These are phyloP conservation scores for Lizanozyma gosingica DNA, from an alignment of 1,139 yeast species.

Conservation along the genomic window DNA sequence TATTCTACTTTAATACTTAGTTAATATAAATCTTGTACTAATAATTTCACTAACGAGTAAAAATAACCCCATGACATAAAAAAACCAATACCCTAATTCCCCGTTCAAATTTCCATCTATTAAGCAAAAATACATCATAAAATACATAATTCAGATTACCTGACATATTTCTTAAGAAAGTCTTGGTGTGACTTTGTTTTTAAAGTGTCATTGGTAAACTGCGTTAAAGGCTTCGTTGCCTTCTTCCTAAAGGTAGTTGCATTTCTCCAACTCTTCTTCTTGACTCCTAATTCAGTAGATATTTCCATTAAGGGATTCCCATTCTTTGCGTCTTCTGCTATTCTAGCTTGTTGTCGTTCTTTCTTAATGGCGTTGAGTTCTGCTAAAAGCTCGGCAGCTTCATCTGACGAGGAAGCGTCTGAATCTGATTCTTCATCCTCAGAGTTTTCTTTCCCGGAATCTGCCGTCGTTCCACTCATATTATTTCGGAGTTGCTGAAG, in stretches of 20 bases:
- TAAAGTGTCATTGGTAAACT: conserved; percentile 26
- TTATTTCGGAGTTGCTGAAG: not conserved
- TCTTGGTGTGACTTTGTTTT: conserved; percentile 29
- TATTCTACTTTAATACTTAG: too few species aligned
- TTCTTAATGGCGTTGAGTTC: conserved; percentile 4
- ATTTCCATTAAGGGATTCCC: conserved; percentile 14
- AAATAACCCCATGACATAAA: too few species aligned
- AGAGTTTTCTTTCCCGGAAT: not conserved
- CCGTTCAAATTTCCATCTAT: too few species aligned
- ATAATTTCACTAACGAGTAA: too few species aligned
- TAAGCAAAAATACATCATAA: not conserved
- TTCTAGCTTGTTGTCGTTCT: conserved; percentile 6
- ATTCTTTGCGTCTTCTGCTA: conserved; percentile 7
- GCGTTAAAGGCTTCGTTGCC: conserved; percentile 2
- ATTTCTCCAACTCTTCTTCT: conserved; percentile 27
- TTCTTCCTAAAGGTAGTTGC: conserved; percentile 20
- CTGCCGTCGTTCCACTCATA: not conserved
- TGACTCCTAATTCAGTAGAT: conserved; percentile 3
- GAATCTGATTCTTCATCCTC: not conserved
- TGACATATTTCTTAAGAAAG: conserved; percentile 27
- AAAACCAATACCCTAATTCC: too few species aligned
- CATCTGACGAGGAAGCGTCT: not conserved
- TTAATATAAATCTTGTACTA: too few species aligned
- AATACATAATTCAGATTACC: conserved; percentile 9
- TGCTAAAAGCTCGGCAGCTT: not conserved